Base-by-base conservation (phyloP, 140 eudicot genomes). In the Oenanthe javanica region DNA sequence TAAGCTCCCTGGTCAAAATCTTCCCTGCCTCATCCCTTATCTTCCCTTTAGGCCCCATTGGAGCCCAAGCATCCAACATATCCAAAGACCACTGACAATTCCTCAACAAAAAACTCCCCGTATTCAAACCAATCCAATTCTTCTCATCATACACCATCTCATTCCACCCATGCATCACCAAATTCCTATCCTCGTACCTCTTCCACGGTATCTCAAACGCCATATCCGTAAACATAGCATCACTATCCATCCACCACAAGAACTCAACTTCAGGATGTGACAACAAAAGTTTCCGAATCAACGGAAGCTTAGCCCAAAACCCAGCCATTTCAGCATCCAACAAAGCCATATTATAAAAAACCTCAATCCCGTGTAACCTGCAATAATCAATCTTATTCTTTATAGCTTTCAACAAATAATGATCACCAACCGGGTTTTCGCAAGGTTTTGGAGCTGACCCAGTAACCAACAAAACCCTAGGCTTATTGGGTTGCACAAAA, bases 221-320 rank as follows among this genome's bases (percentile, higher is more conserved):
- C 98, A 94, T 94, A 84, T 94, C 97, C 1, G 98, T 94, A 78
- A 94, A 94, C 98, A 94, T 94, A 2, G 98, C 98, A 83, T 94
- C 98, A 86, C 93, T 87, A 52, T 94, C 98, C 98, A 94, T 94
- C 98, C 98, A 94, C 73, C 73, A 67, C 73, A 67, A 67, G 45
- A 67, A 67, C 73, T 67, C 73, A 67, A 67, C 73, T 10, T 67
- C 73, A 31, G 73, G 73, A 31, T 67, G 73, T 4, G 73, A 67
- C 46, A 67, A 67, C 73, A 67, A 67, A 27, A 67, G 73, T 27
- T 67, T 67, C 18, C 73, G 9, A 27, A 67, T 67, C 73, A 67
- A 67, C 21, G 73, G 73, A 12, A 67, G 40, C 21, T 67, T 67
- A 31, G 73, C 73, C 73, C 73, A 67, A 67, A 67, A 67, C 45